Conservation (phyloP, 352 stramenopile genomes). For the Phytophthora capsici region DNA sequence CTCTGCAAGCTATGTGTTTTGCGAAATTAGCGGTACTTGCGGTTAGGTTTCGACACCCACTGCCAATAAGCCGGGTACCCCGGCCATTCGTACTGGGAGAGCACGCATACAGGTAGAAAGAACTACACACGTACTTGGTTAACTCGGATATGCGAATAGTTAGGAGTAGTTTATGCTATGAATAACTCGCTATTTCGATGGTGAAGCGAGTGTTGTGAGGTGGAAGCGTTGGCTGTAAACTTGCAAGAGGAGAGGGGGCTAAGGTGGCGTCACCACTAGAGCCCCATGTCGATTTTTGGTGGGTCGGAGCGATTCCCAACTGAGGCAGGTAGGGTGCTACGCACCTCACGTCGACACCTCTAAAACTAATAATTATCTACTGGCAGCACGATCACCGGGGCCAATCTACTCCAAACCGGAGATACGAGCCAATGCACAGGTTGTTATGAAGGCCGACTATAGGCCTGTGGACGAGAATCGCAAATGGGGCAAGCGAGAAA, state of each 20-base stretch:
- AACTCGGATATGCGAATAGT: not conserved
- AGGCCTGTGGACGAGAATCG: constrained; percentile 65
- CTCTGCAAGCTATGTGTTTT: too few relatives aligned
- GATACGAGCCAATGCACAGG: constrained; percentile 59
- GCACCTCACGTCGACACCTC: too few relatives aligned
- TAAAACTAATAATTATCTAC: not conserved
- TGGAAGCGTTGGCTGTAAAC: not conserved
- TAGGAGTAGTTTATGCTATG: not conserved
- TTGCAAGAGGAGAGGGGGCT: not conserved
- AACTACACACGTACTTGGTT: too few relatives aligned
- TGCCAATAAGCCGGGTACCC: too few relatives aligned
- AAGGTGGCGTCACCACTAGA: constrained; percentile 1
- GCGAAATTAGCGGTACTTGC: too few relatives aligned
- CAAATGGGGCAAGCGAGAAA: constrained; percentile 81
- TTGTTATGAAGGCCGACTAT: constrained; percentile 80
- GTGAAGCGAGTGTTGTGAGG: constrained; percentile 1
- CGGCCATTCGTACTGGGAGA: too few relatives aligned
- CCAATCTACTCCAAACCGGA: constrained; percentile 77
- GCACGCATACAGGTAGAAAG: too few relatives aligned
- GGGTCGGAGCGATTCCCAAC: constrained; percentile 77
- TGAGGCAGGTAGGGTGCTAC: constrained; percentile 51
- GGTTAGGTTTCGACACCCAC: too few relatives aligned
- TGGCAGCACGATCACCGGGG: constrained; percentile 66
- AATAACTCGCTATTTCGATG: constrained; percentile 37
- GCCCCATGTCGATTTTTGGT: constrained; percentile 81